A percentile compares a stretch with the other conserved stretches of the same genome.
Evolutionary conservation across 2,329 filamentous ascomycete species (phyloP).

Genomic region (Mariannaea sp.): DNA sequence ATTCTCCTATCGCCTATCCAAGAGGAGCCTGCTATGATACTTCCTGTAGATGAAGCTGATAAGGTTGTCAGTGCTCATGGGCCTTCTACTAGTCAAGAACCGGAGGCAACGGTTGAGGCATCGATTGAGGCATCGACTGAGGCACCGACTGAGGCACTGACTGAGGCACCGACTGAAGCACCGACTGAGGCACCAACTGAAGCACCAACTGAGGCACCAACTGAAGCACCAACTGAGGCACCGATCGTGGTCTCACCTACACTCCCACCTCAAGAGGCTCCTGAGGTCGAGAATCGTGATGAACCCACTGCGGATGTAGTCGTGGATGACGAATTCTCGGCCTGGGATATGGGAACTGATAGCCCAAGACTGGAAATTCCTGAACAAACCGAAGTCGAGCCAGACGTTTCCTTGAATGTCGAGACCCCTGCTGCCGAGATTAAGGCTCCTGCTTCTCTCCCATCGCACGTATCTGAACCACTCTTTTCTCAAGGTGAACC

Average conservation of each 20-base stretch:
- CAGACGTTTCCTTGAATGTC: not conserved
- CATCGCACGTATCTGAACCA: conserved; percentile 38
- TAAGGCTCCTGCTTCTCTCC: conserved; percentile 14
- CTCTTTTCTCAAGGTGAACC: conserved; percentile 41
- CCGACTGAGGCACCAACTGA: no score
- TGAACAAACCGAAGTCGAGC: not conserved
- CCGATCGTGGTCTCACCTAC: no score
- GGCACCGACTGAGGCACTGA: no score
- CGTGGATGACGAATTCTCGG: conserved; percentile 10
- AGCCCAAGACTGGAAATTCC: conserved; percentile 1
- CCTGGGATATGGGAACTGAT: conserved; percentile 13
- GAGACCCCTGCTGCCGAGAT: conserved; percentile 8
- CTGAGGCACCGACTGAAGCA: no score
- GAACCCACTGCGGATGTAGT: not conserved
- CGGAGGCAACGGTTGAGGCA: not conserved
- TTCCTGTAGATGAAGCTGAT: not conserved
- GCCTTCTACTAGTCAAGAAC: not conserved
- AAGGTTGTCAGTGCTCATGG: conserved; percentile 8
- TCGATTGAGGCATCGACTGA: no score
- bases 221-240: no score
- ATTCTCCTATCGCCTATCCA: not conserved
- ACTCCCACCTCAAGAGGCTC: not conserved
- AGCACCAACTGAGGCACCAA: no score
- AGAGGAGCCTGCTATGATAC: not conserved
- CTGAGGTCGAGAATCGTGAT: not conserved